phyloP scores from a whole-genome alignment of 2,329 filamentous ascomycete genomes.

The Claviceps sp. region DNA sequence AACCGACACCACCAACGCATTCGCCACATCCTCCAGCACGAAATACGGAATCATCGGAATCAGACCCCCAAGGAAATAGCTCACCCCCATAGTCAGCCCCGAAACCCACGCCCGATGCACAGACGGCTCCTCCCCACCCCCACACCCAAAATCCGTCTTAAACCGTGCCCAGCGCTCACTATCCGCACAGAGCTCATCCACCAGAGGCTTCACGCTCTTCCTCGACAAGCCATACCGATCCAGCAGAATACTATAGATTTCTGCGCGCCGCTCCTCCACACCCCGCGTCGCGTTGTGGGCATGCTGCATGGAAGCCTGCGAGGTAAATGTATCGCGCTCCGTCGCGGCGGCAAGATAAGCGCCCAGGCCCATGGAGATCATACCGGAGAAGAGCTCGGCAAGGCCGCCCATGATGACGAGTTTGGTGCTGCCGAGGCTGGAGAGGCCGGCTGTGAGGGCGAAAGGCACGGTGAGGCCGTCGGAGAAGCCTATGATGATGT shows the following conservation, averaged over 20 bases:
- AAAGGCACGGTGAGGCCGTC: constrained; percentile 73
- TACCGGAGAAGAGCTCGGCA: constrained; percentile 62
- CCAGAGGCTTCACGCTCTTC: constrained; percentile 28
- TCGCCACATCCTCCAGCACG: constrained; percentile 30
- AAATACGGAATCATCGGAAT: constrained; percentile 63
- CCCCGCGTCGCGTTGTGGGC: constrained; percentile 26
- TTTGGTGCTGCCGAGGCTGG: constrained; percentile 48
- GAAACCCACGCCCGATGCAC: constrained; percentile 36
- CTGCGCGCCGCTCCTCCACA: constrained; percentile 31
- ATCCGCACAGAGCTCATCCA: constrained; percentile 34
- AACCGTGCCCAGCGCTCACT: constrained; percentile 39
- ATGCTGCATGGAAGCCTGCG: constrained; percentile 32
- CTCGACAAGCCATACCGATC: constrained; percentile 35
- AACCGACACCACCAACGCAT: constrained; percentile 46
- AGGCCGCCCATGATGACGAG: constrained; percentile 60
- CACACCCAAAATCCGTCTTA: constrained; percentile 47
- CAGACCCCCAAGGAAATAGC: constrained; percentile 58
- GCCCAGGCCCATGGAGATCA: constrained; percentile 66
- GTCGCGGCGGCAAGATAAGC: constrained; percentile 56
- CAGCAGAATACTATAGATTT: constrained; percentile 37
- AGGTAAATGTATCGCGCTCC: constrained; percentile 37
- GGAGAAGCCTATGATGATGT: constrained; percentile 63
- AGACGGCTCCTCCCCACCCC: constrained; percentile 29
- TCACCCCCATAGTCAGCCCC: constrained; percentile 51
- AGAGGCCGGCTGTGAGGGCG: constrained; percentile 62